A percentile compares a stretch with the other conserved stretches of the same genome.
Evolutionary conservation across 768 basidiomycete genomes (phyloP).

Genomic region (Agaricus subrufescens): DNA sequence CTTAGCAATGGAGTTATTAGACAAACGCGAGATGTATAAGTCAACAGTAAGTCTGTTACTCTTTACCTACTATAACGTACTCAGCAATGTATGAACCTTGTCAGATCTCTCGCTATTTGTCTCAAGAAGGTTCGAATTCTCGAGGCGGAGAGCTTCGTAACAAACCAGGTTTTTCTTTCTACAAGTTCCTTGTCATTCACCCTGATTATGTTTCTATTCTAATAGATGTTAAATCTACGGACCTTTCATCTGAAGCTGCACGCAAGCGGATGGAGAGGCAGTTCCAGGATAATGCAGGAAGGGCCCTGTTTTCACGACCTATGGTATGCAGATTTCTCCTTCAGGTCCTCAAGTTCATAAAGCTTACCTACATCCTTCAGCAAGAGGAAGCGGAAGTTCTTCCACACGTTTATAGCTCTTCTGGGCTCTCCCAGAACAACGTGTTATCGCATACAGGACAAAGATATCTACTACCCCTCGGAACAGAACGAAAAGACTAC

Average conservation of each 20-base stretch:
- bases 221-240: not conserved
- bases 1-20: slow-evolving; percentile 65
- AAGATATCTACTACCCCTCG: slow-evolving; percentile 78
- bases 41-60: slow-evolving; percentile 38
- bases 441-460: slow-evolving; percentile 69
- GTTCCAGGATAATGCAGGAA: slow-evolving; percentile 55
- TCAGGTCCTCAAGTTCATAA: not conserved
- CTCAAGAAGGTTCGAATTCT: not conserved
- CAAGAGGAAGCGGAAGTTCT: slow-evolving; percentile 50
- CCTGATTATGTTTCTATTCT: not conserved
- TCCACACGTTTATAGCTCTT: slow-evolving; percentile 83
- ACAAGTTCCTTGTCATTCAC: not conserved
- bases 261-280: slow-evolving; percentile 58
- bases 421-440: slow-evolving; percentile 57
- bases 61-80: not conserved
- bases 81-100: not conserved
- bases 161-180: slow-evolving; percentile 1
- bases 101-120: slow-evolving; percentile 7
- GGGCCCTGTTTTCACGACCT: slow-evolving; percentile 57
- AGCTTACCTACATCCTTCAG: slow-evolving; percentile 28
- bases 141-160: no score
- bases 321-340: slow-evolving; percentile 25
- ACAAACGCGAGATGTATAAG: slow-evolving; percentile 44
- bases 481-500: slow-evolving; percentile 61
- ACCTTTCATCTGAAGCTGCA: slow-evolving; percentile 29